These are phyloP conservation scores for Akanthomyces muscarius DNA, from an alignment of 2,329 filamentous ascomycete species.

Conservation along the genomic window DNA sequence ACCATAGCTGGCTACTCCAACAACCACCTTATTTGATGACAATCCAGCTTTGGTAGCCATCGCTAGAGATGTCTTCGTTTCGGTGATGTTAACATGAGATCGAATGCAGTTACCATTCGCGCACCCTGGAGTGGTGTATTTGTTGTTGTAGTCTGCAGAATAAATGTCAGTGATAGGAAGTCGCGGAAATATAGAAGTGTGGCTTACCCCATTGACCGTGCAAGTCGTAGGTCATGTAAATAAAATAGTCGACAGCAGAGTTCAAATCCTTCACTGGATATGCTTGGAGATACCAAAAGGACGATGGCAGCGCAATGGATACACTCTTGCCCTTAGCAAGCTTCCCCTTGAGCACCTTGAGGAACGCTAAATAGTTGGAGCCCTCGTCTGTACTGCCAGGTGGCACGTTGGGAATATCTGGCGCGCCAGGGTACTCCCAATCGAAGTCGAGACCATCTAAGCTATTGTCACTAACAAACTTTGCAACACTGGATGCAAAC, in stretches of 20 bases:
- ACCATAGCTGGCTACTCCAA: constrained; percentile 79
- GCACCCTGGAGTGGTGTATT: constrained; percentile 24
- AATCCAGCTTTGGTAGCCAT: constrained; percentile 46
- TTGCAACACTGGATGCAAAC: constrained; percentile 28
- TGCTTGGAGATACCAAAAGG: constrained; percentile 34
- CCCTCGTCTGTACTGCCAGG: constrained; percentile 25
- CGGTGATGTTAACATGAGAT: not conserved
- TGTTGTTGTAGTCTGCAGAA: constrained; percentile 26
- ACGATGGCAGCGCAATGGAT: constrained; percentile 42
- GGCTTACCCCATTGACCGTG: constrained; percentile 21
- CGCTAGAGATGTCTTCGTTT: not conserved
- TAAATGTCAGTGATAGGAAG: no score
- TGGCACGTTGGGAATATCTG: constrained; percentile 28
- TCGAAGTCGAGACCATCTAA: constrained; percentile 36
- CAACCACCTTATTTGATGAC: constrained; percentile 59
- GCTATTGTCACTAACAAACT: constrained; percentile 32
- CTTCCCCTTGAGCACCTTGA: constrained; percentile 22
- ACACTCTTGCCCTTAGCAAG: constrained; percentile 18
- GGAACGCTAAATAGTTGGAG: constrained; percentile 30
- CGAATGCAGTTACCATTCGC: not conserved
- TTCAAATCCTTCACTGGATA: constrained; percentile 26
- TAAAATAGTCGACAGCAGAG: constrained; percentile 28
- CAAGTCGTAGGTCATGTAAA: constrained; percentile 38
- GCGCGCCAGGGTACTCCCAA: constrained; percentile 19
- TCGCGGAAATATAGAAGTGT: no score